Evolutionary conservation across 208 protist species (phyloP).

Genomic region (Leishmania braziliensis): DNA sequence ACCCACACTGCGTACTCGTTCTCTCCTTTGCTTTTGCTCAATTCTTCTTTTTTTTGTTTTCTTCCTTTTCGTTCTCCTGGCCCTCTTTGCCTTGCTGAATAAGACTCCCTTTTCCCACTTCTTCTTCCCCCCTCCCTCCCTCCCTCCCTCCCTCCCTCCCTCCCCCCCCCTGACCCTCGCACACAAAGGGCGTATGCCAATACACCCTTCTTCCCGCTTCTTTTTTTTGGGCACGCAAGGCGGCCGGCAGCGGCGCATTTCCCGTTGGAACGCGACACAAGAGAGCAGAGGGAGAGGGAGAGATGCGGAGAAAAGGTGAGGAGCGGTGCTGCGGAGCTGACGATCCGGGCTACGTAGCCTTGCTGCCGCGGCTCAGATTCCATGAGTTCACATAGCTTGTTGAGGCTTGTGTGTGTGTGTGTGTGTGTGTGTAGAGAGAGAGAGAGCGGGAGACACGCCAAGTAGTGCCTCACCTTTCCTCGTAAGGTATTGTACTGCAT

Average conservation of each 20-base stretch:
- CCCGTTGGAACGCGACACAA: not conserved
- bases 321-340: not conserved
- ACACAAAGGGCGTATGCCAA: not conserved
- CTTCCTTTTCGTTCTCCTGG: not conserved
- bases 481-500: not conserved
- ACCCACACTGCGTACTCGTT: not conserved
- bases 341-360: not conserved
- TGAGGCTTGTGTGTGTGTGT: constrained; percentile 13
- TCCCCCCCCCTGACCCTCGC: not conserved
- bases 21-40: not conserved
- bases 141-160: no score
- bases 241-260: not conserved
- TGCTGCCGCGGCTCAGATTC: not conserved
- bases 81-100: not conserved
- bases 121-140: no score
- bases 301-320: not conserved
- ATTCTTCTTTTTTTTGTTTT: no score
- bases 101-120: no score
- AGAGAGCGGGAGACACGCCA: not conserved
- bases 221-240: not conserved
- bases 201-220: not conserved
- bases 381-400: constrained; percentile 5
- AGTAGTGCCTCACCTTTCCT: not conserved
- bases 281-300: not conserved
- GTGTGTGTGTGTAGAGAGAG: not conserved